Base-by-base conservation (phyloP, 108 stramenopile genomes). In the Aureococcus anophagefferens region DNA sequence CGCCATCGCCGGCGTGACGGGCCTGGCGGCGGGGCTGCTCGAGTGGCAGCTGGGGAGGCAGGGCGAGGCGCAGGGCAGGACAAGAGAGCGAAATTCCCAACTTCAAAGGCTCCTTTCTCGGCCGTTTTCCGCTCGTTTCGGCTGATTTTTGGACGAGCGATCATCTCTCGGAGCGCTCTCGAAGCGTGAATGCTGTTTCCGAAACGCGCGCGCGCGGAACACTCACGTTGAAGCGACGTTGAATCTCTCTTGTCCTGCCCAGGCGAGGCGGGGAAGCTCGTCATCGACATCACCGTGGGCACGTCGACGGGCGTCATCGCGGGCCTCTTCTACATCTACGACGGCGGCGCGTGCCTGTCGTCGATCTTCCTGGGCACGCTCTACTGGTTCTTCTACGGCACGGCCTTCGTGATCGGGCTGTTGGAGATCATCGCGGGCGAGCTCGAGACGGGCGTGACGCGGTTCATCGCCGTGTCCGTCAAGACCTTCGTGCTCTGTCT, bases 341-440 rank as follows among this genome's bases (percentile, higher is more conserved):
- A 11, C 5, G 72, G 33, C 5, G 65, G 78, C 29, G 63, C 59
- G 4, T 84, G 83, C 72, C 64, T 84, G n/a, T 33, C 77, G 29
- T 62, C 78, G 5, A 64, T 84, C 0, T 84, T 81, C 72, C 63
- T 84, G 35, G 83, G 83, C 21, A 79, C 80, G 4, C 67, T 84
- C 7, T 84, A 84, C 35, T 84, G 83, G 83, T 84, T 67, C 72
- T 81, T 83, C 70, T 83, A 83, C 35, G 82, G 79, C 32, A 83
- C 79, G 28, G 82, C 82, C 21, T 83, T 80, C 62, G 79, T 83
- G 14, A 67, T 83, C 34, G 82, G 83, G 31, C 70, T 84, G 29
- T 72, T 84, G n/a, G 83, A 84, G 69, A 84, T 84, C 45, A 75
- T 84, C 70, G 78, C 80, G 13, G 80, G 80, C 36, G 83, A 84